phyloP scores from a whole-genome alignment of 2,329 filamentous ascomycete genomes.

The Talaromyces sp. region DNA sequence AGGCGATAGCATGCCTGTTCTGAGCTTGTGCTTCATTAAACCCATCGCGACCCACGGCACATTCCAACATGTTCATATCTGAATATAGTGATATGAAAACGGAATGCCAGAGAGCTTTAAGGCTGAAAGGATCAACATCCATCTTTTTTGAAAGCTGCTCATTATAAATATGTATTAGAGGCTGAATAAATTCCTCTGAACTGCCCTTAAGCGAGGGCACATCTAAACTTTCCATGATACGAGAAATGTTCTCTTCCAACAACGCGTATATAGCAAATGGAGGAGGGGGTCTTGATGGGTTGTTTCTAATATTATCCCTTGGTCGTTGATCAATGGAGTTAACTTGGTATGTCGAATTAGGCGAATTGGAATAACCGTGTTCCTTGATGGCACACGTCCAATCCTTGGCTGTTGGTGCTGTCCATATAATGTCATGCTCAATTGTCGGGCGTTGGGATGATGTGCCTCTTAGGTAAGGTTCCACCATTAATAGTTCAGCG shows the following conservation, averaged over 20 bases:
- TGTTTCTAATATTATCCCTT: neutral
- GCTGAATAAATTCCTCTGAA: neutral
- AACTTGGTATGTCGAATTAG: neutral
- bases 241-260: neutral
- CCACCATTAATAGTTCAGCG: slow-evolving; percentile 20
- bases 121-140: slow-evolving; percentile 19
- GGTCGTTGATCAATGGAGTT: neutral
- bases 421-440: neutral
- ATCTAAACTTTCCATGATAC: neutral
- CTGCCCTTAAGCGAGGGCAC: neutral
- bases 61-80: slow-evolving; percentile 25
- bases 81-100: slow-evolving; percentile 24
- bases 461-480: slow-evolving; percentile 16
- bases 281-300: neutral
- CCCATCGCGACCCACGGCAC: slow-evolving; percentile 24
- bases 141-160: slow-evolving; percentile 11
- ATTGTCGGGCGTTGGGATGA: neutral
- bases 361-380: neutral
- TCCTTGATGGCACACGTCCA: slow-evolving; percentile 1
- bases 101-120: slow-evolving; percentile 27
- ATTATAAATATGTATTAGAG: neutral
- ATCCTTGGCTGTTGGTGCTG: neutral
- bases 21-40: slow-evolving; percentile 14
- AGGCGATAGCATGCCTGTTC: slow-evolving; percentile 13
- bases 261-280: neutral